Percentiles rank a stretch among this genome's conserved stretches.
These are phyloP conservation scores for Vickermania spadyakhi DNA, from an alignment of 208 protist species.

Conservation along the genomic window DNA sequence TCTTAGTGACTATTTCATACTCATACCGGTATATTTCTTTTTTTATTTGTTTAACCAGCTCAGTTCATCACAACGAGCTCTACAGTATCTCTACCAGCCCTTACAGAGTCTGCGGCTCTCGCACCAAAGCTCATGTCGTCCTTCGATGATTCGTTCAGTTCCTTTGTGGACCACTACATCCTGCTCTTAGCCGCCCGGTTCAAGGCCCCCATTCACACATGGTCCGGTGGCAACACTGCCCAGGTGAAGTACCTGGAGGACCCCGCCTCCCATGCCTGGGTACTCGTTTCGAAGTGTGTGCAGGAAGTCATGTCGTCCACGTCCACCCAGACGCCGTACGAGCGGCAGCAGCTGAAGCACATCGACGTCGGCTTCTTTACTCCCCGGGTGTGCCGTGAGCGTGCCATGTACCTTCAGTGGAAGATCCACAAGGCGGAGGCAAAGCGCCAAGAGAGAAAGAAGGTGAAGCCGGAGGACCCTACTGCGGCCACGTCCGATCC, in stretches of 20 bases:
- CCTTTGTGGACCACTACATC: slow-evolving; percentile 83
- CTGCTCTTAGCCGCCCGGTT: slow-evolving; percentile 73
- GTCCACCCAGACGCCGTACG: slow-evolving; percentile 22
- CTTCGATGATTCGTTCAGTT: slow-evolving; percentile 25
- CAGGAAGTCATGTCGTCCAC: slow-evolving; percentile 37
- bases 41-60: too few species aligned
- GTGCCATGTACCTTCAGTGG: slow-evolving; percentile 59
- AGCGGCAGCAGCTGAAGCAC: slow-evolving; percentile 33
- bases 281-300: slow-evolving; percentile 41
- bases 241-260: neutral
- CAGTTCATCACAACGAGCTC: too few species aligned
- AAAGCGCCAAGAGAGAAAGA: neutral
- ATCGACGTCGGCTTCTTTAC: slow-evolving; percentile 48
- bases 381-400: slow-evolving; percentile 41
- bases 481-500: neutral
- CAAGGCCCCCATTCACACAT: slow-evolving; percentile 33
- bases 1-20: too few species aligned
- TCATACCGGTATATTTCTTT: too few species aligned
- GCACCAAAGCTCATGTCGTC: too few species aligned
- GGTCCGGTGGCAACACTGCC: neutral
- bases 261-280: slow-evolving; percentile 18
- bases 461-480: neutral
- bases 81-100: too few species aligned
- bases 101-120: too few species aligned
- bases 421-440: slow-evolving; percentile 13